Evolutionary conservation across 208 protist species (phyloP), one percentile per base, ranked within the genome.

Genomic region (Acanthamoeba culbertsoni): DNA sequence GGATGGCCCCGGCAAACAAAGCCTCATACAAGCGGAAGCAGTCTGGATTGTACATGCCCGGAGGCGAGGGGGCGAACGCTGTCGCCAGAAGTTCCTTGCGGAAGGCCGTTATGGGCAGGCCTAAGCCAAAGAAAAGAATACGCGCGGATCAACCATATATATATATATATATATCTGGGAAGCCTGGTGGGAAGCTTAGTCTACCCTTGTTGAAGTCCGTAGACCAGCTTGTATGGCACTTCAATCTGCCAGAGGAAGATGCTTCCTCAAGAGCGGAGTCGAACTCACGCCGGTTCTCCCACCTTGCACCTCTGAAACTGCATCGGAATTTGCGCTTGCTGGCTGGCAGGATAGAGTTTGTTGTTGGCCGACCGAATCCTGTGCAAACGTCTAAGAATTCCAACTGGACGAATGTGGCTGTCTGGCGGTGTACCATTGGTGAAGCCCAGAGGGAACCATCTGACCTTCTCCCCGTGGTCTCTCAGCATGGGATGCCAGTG

Each of bases 401-500:
- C 4, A 45, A 2, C 35, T 4, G 31, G 2, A 75, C 18, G 23
- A 37, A 75, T 2, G 26, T 16, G 33, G 35, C 23, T 7, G 63
- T 40, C 35, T 71, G 5, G 2, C 68, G 1, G 16, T n/a, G 51
- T 48, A 79, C 68, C 68, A 26, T 37, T 42, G 12, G 31, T 43
- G 23, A 55, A 43, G 2, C 82, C 82, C 28, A 90, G 23, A 1
- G 82, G 82, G 7, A 90, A 68, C 82, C 82, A 90, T 14, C 40
- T 2, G 16, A 90, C 53, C 33, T 90, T 90, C n/a, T 62, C 53
- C 0, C 82, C 82, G 42, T 90, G 33, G 5, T 65, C 53, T 28
- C 33, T 26, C 33, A 90, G 82, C 82, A 65, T 90, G 16, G 48
- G 48, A 40, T 90, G 82, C 82, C 82, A 90, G 51, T 90, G 82